phyloP scores from a whole-genome alignment of 768 basidiomycete species.

The Serendipita sp. region DNA sequence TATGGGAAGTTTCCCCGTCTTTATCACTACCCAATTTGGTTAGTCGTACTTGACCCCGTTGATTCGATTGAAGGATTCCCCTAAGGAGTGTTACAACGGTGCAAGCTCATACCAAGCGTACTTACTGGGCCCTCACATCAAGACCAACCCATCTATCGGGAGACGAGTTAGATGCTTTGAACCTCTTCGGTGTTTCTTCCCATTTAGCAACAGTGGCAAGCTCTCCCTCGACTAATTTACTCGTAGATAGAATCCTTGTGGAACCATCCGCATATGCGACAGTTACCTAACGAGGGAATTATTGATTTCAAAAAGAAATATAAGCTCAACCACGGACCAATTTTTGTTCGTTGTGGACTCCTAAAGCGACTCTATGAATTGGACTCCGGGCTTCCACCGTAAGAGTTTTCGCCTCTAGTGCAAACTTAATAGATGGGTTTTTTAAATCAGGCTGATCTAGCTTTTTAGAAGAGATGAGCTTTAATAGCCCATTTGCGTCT shows the following conservation, averaged over 20 bases:
- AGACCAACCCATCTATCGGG: conserved; percentile 49
- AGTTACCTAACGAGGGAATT: conserved; percentile 31
- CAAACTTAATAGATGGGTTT: not conserved
- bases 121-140: conserved; percentile 32
- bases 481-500: not conserved
- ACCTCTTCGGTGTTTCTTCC: conserved; percentile 37
- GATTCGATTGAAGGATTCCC: conserved; percentile 50
- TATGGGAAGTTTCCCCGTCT: conserved; percentile 13
- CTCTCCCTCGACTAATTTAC: conserved; percentile 22
- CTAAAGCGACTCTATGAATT: not conserved
- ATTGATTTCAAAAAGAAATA: not conserved
- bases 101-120: conserved; percentile 5
- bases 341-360: not conserved
- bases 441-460: not conserved
- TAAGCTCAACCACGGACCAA: conserved; percentile 6
- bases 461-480: not conserved
- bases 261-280: conserved; percentile 49
- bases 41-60: conserved; percentile 52
- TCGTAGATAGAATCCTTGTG: conserved; percentile 26
- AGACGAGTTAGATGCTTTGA: conserved; percentile 20
- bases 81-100: conserved; percentile 14
- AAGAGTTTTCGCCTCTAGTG: not conserved
- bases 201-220: conserved; percentile 32
- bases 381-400: not conserved
- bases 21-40: conserved; percentile 18